These are phyloP conservation scores for Mucor piriformis DNA, from an alignment of 371 early-diverging fungal genomes.

Conservation along the genomic window DNA sequence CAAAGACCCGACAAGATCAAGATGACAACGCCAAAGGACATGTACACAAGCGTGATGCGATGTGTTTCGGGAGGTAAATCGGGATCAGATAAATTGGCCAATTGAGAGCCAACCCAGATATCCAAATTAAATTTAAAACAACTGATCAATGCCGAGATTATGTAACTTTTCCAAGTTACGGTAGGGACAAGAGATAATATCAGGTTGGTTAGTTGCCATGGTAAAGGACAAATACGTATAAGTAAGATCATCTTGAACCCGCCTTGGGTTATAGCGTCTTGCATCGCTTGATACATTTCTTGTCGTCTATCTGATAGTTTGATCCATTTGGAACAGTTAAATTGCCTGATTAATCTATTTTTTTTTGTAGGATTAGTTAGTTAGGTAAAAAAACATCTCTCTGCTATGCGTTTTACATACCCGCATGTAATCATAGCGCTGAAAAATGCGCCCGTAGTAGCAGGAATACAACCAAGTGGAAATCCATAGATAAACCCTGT, in stretches of 20 bases:
- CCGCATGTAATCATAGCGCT: conserved; percentile 17
- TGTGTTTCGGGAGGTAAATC: conserved; percentile 34
- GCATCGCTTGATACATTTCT: conserved; percentile 32
- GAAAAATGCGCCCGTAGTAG: conserved; percentile 21
- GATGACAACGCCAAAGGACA: conserved; percentile 19
- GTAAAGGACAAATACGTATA: conserved; percentile 43
- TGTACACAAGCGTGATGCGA: conserved; percentile 27
- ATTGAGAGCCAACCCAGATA: conserved; percentile 48
- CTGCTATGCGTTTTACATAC: conserved; percentile 5
- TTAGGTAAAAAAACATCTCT: no score
- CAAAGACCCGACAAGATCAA: background rate
- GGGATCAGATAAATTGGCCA: conserved; percentile 39
- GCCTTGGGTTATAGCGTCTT: conserved; percentile 38
- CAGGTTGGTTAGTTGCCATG: conserved; percentile 38
- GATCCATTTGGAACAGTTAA: conserved; percentile 25
- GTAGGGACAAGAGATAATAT: conserved; percentile 31
- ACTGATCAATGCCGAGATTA: conserved; percentile 27
- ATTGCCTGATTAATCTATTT: conserved; percentile 32
- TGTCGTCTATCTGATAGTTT: conserved; percentile 24
- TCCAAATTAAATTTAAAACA: conserved; percentile 34
- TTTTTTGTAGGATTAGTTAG: no score
- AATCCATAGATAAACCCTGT: conserved; percentile 45
- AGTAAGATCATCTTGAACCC: conserved; percentile 42
- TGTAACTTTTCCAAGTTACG: conserved; percentile 15
- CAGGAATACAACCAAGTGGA: background rate